Conservation (phyloP, 1,284 basidiomycete genomes). For the Ganoderma resinaceum region DNA sequence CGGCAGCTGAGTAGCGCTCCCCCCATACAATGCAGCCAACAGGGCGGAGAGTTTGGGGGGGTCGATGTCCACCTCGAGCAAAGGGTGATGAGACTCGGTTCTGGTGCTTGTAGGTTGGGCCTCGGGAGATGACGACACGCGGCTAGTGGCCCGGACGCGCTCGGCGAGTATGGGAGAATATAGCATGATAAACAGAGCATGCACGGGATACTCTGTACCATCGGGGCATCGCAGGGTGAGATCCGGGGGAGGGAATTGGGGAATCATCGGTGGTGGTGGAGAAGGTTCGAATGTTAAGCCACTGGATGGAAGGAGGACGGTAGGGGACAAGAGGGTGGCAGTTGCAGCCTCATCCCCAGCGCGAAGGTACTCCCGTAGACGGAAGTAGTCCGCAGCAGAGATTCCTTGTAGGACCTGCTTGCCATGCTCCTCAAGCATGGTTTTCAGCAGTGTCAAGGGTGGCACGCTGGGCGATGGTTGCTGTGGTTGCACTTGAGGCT, state of each 20-base stretch:
- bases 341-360: too few relatives aligned
- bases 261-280: not conserved
- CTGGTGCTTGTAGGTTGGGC: not conserved
- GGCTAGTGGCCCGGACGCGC: not conserved
- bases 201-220: conserved; percentile 49
- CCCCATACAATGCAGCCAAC: not conserved
- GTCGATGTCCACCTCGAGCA: not conserved
- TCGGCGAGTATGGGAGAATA: not conserved
- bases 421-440: not conserved
- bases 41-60: not conserved
- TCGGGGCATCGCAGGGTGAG: conserved; percentile 55
- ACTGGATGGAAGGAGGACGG: not conserved
- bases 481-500: too few relatives aligned
- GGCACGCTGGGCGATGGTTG: too few relatives aligned
- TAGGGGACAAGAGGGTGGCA: not conserved
- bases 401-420: conserved; percentile 12
- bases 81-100: not conserved
- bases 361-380: conserved; percentile 6
- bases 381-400: conserved; percentile 24
- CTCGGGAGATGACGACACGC: not conserved
- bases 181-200: not conserved
- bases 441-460: not conserved
- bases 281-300: not conserved
- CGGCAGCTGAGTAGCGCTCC: not conserved
- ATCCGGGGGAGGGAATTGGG: conserved; percentile 35